Base-by-base conservation (phyloP, 2,329 filamentous ascomycete species). In the Botrytis pseudocinerea region DNA sequence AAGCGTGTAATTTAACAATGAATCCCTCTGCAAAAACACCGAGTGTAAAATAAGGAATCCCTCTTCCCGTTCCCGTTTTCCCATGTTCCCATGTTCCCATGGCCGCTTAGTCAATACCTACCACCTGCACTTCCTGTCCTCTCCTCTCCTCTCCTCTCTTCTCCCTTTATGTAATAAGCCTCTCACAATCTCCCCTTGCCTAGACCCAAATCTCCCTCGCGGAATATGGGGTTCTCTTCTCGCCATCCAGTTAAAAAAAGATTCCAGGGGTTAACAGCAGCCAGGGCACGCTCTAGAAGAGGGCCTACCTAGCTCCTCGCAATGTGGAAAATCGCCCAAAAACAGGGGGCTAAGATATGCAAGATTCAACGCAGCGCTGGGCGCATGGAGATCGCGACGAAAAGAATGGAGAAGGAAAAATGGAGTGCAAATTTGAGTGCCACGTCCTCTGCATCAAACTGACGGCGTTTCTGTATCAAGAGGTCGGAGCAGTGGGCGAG, bases 301-400 rank as follows among this genome's bases (percentile, higher is more conserved):
- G 16, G 18, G 9, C 20, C 38, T 40, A 12, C 25, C 25, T n/a
- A 5, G 42, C 7, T 22, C 16, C 20, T 9, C 16, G 62, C 5
- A 65, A 35, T 20, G 51, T 57, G 28, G 18, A 57, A 25, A 65
- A 22, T n/a, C 4, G 2, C 16, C 48, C 2, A 0, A 54, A 57
- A 57, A 42, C 60, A 63, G 60, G 60, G 54, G 60, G 51, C 51
- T 28, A 28, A 28, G 25, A 28, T 63, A 63, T 63, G 60, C 60
- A 65, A 22, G 18, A 65, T 63, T 4, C 25, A 44, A 63, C 61
- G 40, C 38, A 65, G 51, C 44, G 38, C 63, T 65, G 63, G 63
- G 44, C 44, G 63, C 63, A 65, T 65, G 32, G 42, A 51, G 63
- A 51, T 48, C 63, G 51, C 35, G 18, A 1, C 4, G 35, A 51